Evolutionary conservation across 768 basidiomycete species (phyloP).

Genomic region (Kwoniella newhampshirensis): DNA sequence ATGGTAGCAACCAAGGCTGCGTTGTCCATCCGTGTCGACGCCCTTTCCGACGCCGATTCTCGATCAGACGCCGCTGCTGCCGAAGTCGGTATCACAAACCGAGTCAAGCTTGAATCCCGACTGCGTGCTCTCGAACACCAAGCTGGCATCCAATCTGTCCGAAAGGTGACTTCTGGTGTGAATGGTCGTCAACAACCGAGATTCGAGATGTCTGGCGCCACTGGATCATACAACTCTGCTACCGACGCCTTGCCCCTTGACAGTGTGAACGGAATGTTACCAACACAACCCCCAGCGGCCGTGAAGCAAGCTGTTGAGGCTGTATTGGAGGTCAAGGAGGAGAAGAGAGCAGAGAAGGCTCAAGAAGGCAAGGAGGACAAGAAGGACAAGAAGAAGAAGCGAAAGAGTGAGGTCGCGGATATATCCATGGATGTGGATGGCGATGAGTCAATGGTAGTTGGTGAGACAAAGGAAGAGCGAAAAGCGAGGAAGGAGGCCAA

Average conservation of each 20-base stretch:
- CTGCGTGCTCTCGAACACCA: slow-evolving; percentile 84
- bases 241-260: slow-evolving; percentile 70
- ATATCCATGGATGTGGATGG: slow-evolving; percentile 53
- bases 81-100: slow-evolving; percentile 86
- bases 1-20: slow-evolving; percentile 99
- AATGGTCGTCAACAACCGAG: slow-evolving; percentile 66
- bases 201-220: slow-evolving; percentile 77
- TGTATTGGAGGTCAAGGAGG: slow-evolving; percentile 78
- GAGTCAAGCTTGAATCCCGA: slow-evolving; percentile 91
- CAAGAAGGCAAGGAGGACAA: slow-evolving; percentile 61
- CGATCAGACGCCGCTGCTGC: slow-evolving; percentile 75
- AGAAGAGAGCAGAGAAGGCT: slow-evolving; percentile 82
- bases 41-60: slow-evolving; percentile 84
- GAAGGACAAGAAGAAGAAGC: slow-evolving; percentile 62
- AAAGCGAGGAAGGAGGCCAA: slow-evolving; percentile 74
- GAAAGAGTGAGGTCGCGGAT: slow-evolving; percentile 56
- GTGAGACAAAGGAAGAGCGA: slow-evolving; percentile 69
- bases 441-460: slow-evolving; percentile 54
- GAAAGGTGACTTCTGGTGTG: slow-evolving; percentile 60
- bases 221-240: slow-evolving; percentile 78
- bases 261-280: slow-evolving; percentile 59
- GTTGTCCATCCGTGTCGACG: slow-evolving; percentile 95
- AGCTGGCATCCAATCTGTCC: slow-evolving; percentile 69
- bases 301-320: slow-evolving; percentile 71
- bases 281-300: slow-evolving; percentile 77